Evolutionary conservation across 768 basidiomycete species (phyloP).

Genomic region (Ramaria sp.): DNA sequence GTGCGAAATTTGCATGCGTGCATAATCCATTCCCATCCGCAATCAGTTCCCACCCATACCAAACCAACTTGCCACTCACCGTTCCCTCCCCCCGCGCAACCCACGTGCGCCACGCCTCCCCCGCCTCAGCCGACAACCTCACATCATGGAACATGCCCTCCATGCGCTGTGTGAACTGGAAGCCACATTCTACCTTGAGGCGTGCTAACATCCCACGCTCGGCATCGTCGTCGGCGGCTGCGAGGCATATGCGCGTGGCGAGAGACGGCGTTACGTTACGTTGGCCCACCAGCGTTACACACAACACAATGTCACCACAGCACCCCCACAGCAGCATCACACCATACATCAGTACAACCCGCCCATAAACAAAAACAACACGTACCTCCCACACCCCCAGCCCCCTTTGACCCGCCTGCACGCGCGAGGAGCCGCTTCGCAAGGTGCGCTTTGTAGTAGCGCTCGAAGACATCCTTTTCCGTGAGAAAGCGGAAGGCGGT

Average conservation of each 20-base stretch:
- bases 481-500: slow-evolving; percentile 87
- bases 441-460: slow-evolving; percentile 94
- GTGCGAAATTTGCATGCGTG: too few species aligned
- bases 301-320: too few species aligned
- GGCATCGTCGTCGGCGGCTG: slow-evolving; percentile 74
- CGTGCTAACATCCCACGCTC: slow-evolving; percentile 96
- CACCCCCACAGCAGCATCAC: too few species aligned
- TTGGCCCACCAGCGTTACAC: too few species aligned
- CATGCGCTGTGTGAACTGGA: slow-evolving; percentile 93
- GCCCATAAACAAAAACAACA: too few species aligned
- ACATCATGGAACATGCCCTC: slow-evolving; percentile 99
- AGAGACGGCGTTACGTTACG: too few species aligned
- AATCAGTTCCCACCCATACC: too few species aligned
- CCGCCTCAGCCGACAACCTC: slow-evolving; percentile 76
- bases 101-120: slow-evolving; percentile 54
- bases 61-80: neutral
- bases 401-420: too few species aligned
- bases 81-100: slow-evolving; percentile 23
- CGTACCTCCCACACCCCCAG: too few species aligned
- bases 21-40: too few species aligned
- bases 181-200: slow-evolving; percentile 92
- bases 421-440: slow-evolving; percentile 70
- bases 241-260: too few species aligned
- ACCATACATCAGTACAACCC: too few species aligned
- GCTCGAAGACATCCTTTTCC: slow-evolving; percentile 96